Evolutionary conservation across 177 flowering plant species (phyloP).

Genomic region (Tripterygium wilfordii): DNA sequence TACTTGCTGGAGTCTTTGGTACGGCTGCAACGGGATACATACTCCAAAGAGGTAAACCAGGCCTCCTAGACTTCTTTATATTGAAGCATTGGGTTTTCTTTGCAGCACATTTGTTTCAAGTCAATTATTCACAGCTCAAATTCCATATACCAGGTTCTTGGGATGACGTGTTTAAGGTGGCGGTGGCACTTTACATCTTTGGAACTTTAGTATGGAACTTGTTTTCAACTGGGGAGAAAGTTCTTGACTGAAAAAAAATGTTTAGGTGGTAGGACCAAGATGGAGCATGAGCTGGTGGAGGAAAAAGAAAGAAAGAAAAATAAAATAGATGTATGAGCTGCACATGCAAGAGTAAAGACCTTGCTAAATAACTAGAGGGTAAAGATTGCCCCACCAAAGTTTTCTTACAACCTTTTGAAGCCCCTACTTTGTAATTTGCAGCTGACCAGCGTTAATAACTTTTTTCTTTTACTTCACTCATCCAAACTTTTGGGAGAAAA

Average conservation of each 20-base stretch:
- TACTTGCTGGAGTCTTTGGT: conserved; percentile 75
- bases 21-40: conserved; percentile 83
- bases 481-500: too few relatives aligned
- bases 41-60: conserved; percentile 62
- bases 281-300: too few relatives aligned
- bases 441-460: too few relatives aligned
- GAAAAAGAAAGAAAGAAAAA: too few relatives aligned
- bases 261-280: too few relatives aligned
- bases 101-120: not conserved
- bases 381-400: too few relatives aligned
- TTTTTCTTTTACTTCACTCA: too few relatives aligned
- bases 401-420: too few relatives aligned
- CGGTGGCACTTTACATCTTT: conserved; percentile 71
- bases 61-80: not conserved
- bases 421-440: too few relatives aligned
- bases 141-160: conserved; percentile 62
- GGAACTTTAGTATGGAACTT: conserved; percentile 94
- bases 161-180: conserved; percentile 93
- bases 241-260: conserved; percentile 65
- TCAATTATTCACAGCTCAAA: not conserved
- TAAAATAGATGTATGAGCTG: too few relatives aligned
- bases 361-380: too few relatives aligned
- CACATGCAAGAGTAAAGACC: too few relatives aligned
- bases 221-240: conserved; percentile 87
- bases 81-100: not conserved